These are phyloP conservation scores for Aspergillus saccharolyticus DNA, from an alignment of 495 filamentous ascomycete species.

Conservation along the genomic window DNA sequence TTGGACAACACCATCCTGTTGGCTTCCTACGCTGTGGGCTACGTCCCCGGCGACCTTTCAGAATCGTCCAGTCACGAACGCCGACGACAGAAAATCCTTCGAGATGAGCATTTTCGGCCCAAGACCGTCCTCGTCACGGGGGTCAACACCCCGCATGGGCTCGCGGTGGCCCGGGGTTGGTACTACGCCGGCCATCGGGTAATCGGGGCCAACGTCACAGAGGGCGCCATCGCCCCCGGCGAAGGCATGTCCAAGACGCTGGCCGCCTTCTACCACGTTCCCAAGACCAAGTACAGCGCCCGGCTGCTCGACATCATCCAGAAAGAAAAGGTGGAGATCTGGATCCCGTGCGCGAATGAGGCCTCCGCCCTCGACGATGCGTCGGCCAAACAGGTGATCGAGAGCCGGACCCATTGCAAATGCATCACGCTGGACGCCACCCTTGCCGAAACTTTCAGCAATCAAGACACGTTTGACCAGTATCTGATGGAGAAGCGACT, in stretches of 20 bases:
- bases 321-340: constrained; percentile 60
- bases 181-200: constrained; percentile 62
- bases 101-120: constrained; percentile 41
- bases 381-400: constrained; percentile 55
- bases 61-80: constrained; percentile 6
- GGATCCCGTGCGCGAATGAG: constrained; percentile 66
- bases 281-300: constrained; percentile 42
- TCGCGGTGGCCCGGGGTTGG: constrained; percentile 63
- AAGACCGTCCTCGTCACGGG: constrained; percentile 68
- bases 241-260: constrained; percentile 44
- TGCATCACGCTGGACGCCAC: constrained; percentile 53
- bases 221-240: constrained; percentile 39
- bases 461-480: constrained; percentile 55
- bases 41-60: constrained; percentile 15
- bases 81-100: constrained; percentile 26
- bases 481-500: constrained; percentile 48
- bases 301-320: constrained; percentile 52
- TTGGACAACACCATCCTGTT: constrained; percentile 47
- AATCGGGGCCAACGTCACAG: constrained; percentile 64
- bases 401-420: constrained; percentile 52
- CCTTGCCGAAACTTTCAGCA: constrained; percentile 48
- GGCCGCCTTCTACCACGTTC: constrained; percentile 49
- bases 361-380: constrained; percentile 58
- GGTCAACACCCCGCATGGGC: constrained; percentile 63
- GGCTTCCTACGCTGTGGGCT: constrained; percentile 26